phyloP scores from a whole-genome alignment of 495 filamentous ascomycete genomes.

The Penicillium mononematosum region DNA sequence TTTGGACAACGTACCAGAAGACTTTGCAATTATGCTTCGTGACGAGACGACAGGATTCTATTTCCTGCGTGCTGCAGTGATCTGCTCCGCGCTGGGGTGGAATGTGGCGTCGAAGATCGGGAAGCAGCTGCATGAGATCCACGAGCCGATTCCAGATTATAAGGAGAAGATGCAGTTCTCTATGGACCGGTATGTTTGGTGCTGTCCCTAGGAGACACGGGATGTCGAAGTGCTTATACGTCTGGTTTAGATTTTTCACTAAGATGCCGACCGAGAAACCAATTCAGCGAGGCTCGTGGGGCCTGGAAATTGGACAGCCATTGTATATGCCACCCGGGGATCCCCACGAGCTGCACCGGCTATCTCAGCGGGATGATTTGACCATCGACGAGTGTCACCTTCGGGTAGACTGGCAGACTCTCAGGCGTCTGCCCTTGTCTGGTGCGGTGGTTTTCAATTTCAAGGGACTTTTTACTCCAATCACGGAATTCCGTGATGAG shows the following conservation, averaged over 20 bases:
- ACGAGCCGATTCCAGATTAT: conserved; percentile 78
- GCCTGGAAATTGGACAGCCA: conserved; percentile 72
- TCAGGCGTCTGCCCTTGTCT: conserved; percentile 76
- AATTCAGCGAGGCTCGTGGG: conserved; percentile 89
- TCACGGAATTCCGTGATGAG: conserved; percentile 71
- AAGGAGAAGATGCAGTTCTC: conserved; percentile 87
- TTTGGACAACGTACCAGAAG: conserved; percentile 82
- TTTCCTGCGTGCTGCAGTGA: conserved; percentile 71
- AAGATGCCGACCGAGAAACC: conserved; percentile 72
- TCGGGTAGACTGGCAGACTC: conserved; percentile 91
- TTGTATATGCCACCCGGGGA: conserved; percentile 79
- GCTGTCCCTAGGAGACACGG: too few species aligned
- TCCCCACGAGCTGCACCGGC: conserved; percentile 59
- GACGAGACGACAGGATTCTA: conserved; percentile 72
- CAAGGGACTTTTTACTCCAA: conserved; percentile 82
- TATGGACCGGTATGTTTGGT: conserved; percentile 68
- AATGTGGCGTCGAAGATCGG: conserved; percentile 75
- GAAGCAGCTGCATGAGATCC: conserved; percentile 69
- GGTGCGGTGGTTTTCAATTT: conserved; percentile 84
- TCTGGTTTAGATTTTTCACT: conserved; percentile 64
- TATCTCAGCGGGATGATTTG: conserved; percentile 55
- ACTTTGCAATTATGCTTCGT: conserved; percentile 79
- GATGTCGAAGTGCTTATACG: not conserved
- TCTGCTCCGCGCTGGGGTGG: conserved; percentile 83
- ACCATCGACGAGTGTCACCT: conserved; percentile 62